Evolutionary conservation across 1,139 yeast species (phyloP), one percentile per base, ranked within the genome.

Genomic region (Nakaseomyces glabratus): DNA sequence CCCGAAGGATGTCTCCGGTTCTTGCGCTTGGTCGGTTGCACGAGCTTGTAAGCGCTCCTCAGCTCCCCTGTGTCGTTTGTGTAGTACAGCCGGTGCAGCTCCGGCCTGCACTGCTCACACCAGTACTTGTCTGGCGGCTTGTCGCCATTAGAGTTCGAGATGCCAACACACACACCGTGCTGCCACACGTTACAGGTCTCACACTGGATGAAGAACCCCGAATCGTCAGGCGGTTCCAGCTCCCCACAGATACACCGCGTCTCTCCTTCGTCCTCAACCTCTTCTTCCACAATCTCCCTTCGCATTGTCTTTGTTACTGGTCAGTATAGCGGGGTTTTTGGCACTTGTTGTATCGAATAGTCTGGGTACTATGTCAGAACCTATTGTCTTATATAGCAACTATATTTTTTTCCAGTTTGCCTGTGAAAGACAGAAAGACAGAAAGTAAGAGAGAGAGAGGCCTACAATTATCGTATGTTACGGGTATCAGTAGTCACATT

Each of bases 131-230:
- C 95, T 2, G 95, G 95, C 1, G 85, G 85, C 38, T 73, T 79
- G 14, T 21, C 36, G 21, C 74, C 78, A 45, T 76, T 82, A 34
- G 72, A 50, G 14, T 42, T 71, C 42, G 44, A 38, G 16, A 55
- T 55, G 1, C 95, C 94, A 26, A 90, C 96, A 63, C 98, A 90
- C 60, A 69, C 86, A 3, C 96, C 97, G 57, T 90, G 98, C 60
- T 90, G 97, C 98, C 97, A 90, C 8, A 80, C 95, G 17, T 85
- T 76, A 61, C 98, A 90, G 43, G 71, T 69, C 49, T 90, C 97
- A 66, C 98, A 90, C 40, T 77, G 76, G 43, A 79, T 79, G 38
- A 80, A 82, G 36, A 79, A 71, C 35, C 82, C 79, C 31, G 72
- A 73, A 44, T 61, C 67, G 37, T 76, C 71, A 42, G 69, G 59